A percentile compares a stretch with the other conserved stretches of the same genome.
These are phyloP conservation scores for Nannochloris sp. DNA, from an alignment of 139 green algal species.

Conservation along the genomic window DNA sequence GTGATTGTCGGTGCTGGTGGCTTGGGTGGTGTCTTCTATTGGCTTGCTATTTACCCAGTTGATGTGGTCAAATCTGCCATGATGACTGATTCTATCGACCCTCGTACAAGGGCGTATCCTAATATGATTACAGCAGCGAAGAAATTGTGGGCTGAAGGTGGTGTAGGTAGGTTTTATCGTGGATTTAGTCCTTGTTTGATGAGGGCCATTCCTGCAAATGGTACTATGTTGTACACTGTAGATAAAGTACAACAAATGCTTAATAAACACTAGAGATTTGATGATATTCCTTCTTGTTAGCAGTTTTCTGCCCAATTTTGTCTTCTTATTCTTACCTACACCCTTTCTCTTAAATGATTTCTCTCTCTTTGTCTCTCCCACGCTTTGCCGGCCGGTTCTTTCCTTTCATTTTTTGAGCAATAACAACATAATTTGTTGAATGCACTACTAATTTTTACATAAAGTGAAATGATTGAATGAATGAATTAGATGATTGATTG, in stretches of 20 bases:
- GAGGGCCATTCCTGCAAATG: constrained; percentile 81
- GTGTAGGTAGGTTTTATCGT: constrained; percentile 78
- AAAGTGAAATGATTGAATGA: background rate
- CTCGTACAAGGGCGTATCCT: constrained; percentile 59
- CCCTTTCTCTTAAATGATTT: too few species aligned
- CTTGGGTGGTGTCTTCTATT: constrained; percentile 78
- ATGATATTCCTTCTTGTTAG: too few species aligned
- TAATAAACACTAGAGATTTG: constrained; percentile 16
- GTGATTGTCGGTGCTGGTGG: constrained; percentile 45
- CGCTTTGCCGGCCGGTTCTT: too few species aligned
- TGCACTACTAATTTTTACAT: background rate
- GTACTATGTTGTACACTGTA: constrained; percentile 14
- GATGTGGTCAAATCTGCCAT: constrained; percentile 88
- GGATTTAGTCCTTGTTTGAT: constrained; percentile 90
- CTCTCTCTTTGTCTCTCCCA: too few species aligned
- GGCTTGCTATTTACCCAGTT: constrained; percentile 81
- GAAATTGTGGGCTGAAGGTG: constrained; percentile 70
- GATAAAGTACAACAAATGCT: constrained; percentile 6
- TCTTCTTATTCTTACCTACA: too few species aligned
- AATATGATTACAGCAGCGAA: constrained; percentile 44
- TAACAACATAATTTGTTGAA: background rate
- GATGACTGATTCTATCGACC: constrained; percentile 77
- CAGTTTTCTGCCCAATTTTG: too few species aligned
- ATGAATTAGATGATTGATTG: background rate
- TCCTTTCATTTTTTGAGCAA: too few species aligned